These are phyloP conservation scores for Diaporthe sp. DNA, from an alignment of 2,329 filamentous ascomycete genomes.

Conservation along the genomic window DNA sequence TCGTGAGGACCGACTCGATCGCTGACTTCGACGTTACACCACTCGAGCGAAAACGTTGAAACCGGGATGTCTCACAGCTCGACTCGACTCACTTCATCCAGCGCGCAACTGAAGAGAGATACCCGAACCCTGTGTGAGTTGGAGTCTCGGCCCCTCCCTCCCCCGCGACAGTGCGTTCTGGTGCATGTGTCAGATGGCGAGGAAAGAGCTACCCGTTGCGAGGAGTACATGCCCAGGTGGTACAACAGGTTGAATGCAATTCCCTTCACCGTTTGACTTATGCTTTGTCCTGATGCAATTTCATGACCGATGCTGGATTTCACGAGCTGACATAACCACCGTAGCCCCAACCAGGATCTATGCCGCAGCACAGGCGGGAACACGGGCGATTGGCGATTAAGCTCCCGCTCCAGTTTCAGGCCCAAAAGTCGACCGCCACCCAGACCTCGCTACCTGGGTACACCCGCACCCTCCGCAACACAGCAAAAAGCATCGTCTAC, in stretches of 20 bases:
- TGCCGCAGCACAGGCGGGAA: neutral
- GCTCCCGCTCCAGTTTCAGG: constrained; percentile 30
- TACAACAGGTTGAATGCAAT: neutral
- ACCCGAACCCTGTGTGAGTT: neutral
- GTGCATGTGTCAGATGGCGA: neutral
- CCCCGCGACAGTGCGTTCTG: neutral
- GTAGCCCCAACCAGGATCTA: neutral
- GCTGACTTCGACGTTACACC: neutral
- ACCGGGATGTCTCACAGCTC: neutral
- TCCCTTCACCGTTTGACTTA: neutral
- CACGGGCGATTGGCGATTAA: constrained; percentile 31
- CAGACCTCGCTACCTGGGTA: neutral
- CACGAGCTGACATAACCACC: neutral
- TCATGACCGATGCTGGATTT: neutral
- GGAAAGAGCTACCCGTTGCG: neutral
- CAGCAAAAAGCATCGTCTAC: no score
- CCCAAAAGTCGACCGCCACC: constrained; percentile 30
- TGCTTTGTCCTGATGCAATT: neutral
- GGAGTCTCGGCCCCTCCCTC: neutral
- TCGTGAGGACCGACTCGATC: no score
- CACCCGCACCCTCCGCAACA: neutral
- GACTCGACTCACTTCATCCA: neutral
- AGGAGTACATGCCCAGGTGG: neutral
- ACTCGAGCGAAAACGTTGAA: neutral
- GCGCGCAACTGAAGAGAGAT: neutral